Percentiles rank a stretch among this genome's conserved stretches.
These are phyloP conservation scores for Stipa capillata DNA, from an alignment of 176 grass and related monocot species.

Conservation along the genomic window DNA sequence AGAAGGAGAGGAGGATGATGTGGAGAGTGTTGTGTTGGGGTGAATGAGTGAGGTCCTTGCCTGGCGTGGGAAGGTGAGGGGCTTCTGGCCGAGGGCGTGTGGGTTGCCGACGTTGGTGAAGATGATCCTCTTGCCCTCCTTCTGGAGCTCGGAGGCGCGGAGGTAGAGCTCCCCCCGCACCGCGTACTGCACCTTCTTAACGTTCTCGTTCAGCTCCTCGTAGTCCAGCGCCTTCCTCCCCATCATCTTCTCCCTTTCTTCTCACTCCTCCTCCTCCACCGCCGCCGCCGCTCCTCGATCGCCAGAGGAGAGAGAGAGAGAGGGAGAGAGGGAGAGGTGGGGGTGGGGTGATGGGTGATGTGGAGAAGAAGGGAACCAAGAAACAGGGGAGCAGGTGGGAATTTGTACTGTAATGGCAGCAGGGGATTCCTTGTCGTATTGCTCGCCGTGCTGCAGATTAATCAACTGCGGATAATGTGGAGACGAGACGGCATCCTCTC, in stretches of 20 bases:
- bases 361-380: constrained; percentile 19
- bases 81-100: constrained; percentile 96
- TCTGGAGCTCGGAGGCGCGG: constrained; percentile 95
- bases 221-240: constrained; percentile 78
- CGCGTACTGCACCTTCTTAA: constrained; percentile 86
- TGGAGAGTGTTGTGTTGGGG: background rate
- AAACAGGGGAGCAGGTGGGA: constrained; percentile 30
- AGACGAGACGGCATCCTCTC: constrained; percentile 23
- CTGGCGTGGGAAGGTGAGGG: constrained; percentile 93
- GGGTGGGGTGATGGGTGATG: background rate
- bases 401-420: constrained; percentile 36
- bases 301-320: too few relatives aligned
- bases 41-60: too few relatives aligned
- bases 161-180: constrained; percentile 98
- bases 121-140: constrained; percentile 98
- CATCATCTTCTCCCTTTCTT: constrained; percentile 19
- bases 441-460: constrained; percentile 14
- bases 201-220: constrained; percentile 94
- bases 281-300: background rate
- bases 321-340: background rate
- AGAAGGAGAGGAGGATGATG: background rate
- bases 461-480: constrained; percentile 26
- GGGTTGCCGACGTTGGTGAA: constrained; percentile 99
- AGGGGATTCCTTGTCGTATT: constrained; percentile 23
- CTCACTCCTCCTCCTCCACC: background rate